These are phyloP conservation scores for Lactarius hatsudake DNA, from an alignment of 768 basidiomycete genomes.

Conservation along the genomic window DNA sequence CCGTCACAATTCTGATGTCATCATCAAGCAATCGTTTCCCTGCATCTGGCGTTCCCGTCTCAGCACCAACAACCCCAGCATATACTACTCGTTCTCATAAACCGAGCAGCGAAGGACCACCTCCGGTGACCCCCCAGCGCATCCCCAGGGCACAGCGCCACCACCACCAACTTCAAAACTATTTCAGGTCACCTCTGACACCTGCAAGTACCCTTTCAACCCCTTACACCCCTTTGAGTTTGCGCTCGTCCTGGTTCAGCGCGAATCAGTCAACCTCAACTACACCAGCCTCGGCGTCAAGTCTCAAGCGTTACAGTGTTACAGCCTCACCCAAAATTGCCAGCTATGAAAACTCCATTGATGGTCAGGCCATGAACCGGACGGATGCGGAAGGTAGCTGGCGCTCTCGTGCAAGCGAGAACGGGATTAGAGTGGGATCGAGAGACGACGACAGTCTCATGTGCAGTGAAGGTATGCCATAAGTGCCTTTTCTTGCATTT, in stretches of 20 bases:
- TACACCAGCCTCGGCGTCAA: conserved; percentile 52
- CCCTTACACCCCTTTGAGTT: conserved; percentile 68
- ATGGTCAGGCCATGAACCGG: conserved; percentile 40
- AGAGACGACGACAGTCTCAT: conserved; percentile 39
- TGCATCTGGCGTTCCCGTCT: conserved; percentile 35
- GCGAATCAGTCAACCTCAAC: conserved; percentile 52
- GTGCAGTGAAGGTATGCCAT: conserved; percentile 48
- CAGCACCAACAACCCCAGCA: conserved; percentile 46
- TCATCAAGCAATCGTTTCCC: conserved; percentile 24
- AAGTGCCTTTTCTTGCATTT: conserved; percentile 38
- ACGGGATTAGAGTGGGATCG: conserved; percentile 64
- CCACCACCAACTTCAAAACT: conserved; percentile 37
- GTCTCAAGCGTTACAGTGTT: conserved; percentile 43
- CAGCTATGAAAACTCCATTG: conserved; percentile 33
- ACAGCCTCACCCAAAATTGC: conserved; percentile 45
- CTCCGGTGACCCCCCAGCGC: conserved; percentile 67
- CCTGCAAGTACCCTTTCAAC: conserved; percentile 51
- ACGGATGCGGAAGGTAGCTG: conserved; percentile 67
- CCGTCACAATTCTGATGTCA: conserved; percentile 23
- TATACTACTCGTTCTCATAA: conserved; percentile 38
- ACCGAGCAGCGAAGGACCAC: conserved; percentile 31
- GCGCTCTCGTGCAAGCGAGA: conserved; percentile 67
- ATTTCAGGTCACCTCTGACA: conserved; percentile 55
- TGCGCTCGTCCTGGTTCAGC: conserved; percentile 54
- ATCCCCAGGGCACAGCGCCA: conserved; percentile 42